A percentile compares a stretch with the other conserved stretches of the same genome.
Evolutionary conservation across 768 basidiomycete genomes (phyloP).

Genomic region (Arthromyces matolae): DNA sequence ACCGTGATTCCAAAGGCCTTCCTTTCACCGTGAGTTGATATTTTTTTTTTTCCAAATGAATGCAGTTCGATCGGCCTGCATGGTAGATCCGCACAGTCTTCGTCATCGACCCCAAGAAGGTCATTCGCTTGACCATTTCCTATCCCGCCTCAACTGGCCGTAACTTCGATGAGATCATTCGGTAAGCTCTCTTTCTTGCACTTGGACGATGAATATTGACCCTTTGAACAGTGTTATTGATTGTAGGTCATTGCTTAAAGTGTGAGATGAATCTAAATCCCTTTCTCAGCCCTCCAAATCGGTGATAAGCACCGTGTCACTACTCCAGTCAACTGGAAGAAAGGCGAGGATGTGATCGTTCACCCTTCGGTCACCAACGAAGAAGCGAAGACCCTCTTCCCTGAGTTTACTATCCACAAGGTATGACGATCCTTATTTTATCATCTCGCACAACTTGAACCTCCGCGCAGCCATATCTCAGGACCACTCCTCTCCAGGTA

Average conservation of each 20-base stretch:
- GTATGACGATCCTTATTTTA: slow-evolving; percentile 33
- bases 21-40: slow-evolving; percentile 75
- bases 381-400: slow-evolving; percentile 91
- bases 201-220: slow-evolving; percentile 5
- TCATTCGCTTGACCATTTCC: slow-evolving; percentile 82
- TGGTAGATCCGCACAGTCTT: slow-evolving; percentile 90
- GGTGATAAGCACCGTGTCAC: slow-evolving; percentile 83
- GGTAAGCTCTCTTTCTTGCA: slow-evolving; percentile 26
- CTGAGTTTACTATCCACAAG: slow-evolving; percentile 74
- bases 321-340: slow-evolving; percentile 94
- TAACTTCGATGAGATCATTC: slow-evolving; percentile 72
- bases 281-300: slow-evolving; percentile 70
- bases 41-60: background rate
- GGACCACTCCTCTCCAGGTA: slow-evolving; percentile 63
- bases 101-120: slow-evolving; percentile 94
- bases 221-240: slow-evolving; percentile 63
- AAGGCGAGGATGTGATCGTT: slow-evolving; percentile 92
- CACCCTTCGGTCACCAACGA: slow-evolving; percentile 81
- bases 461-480: slow-evolving; percentile 71
- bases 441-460: no score
- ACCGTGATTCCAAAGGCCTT: slow-evolving; percentile 78
- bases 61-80: background rate
- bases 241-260: slow-evolving; percentile 33
- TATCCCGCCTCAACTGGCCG: slow-evolving; percentile 97
- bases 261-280: slow-evolving; percentile 30